Percentiles rank a stretch among this genome's conserved stretches.
These are phyloP conservation scores for Parafenestella ontariensis DNA, from an alignment of 2,329 filamentous ascomycete species.

Conservation along the genomic window DNA sequence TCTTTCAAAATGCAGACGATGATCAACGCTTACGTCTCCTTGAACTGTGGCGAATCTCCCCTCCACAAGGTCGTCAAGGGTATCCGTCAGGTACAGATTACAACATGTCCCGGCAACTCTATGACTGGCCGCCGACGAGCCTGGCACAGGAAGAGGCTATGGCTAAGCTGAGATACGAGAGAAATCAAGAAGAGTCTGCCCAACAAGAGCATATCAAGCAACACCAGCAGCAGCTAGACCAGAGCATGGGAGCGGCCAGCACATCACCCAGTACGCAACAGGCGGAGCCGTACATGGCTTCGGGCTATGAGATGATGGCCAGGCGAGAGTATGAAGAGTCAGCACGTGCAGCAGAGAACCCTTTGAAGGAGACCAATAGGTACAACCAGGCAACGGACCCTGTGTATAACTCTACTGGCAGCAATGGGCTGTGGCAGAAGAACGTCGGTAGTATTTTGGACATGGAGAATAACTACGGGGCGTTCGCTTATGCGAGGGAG, in stretches of 20 bases:
- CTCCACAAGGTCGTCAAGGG: conserved; percentile 58
- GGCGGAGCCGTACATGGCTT: conserved; percentile 83
- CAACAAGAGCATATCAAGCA: conserved; percentile 38
- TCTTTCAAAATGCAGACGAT: conserved; percentile 78
- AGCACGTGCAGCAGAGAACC: conserved; percentile 33
- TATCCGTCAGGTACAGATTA: conserved; percentile 53
- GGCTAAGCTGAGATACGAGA: conserved; percentile 67
- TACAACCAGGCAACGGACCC: conserved; percentile 71
- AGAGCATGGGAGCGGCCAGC: conserved; percentile 34
- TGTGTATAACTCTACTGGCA: conserved; percentile 62
- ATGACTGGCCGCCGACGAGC: conserved; percentile 63
- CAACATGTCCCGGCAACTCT: conserved; percentile 48
- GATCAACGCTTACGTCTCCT: conserved; percentile 77
- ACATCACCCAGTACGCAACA: conserved; percentile 44
- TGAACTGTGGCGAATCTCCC: conserved; percentile 85
- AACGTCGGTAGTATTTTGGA: conserved; percentile 52
- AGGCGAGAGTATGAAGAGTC: conserved; percentile 68
- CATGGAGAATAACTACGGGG: conserved; percentile 75
- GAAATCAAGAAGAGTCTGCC: conserved; percentile 40
- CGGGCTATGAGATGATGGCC: conserved; percentile 77
- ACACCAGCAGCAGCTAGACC: conserved; percentile 37
- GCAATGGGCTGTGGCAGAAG: conserved; percentile 56
- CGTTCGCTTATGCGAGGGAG: conserved; percentile 62
- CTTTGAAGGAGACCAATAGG: conserved; percentile 43
- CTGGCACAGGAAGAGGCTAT: conserved; percentile 63